A percentile compares a stretch with the other conserved stretches of the same genome.
These are phyloP conservation scores for Candida coquimbonensis DNA, from an alignment of 805 yeast genomes.

Conservation along the genomic window DNA sequence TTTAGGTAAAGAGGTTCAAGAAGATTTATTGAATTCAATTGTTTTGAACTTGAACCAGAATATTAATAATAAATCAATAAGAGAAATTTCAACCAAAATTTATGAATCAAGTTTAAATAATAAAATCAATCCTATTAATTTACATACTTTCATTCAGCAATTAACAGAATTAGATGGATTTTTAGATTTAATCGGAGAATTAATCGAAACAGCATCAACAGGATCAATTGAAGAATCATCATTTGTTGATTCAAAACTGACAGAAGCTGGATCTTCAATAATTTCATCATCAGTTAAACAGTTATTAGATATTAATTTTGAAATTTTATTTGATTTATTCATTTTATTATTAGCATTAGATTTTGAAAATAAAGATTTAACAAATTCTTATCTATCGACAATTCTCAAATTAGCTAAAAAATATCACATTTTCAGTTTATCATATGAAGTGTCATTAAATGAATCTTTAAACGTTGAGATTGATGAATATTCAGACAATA, in stretches of 20 bases:
- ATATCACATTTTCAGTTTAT: constrained; percentile 12
- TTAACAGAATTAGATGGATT: constrained; percentile 32
- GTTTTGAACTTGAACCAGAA: not conserved
- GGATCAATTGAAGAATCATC: not conserved
- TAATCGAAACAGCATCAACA: constrained; percentile 25
- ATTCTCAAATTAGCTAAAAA: constrained; percentile 14
- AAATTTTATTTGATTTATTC: constrained; percentile 27
- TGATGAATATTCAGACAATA: constrained; percentile 11
- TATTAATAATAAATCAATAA: constrained; percentile 23
- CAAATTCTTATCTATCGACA: constrained; percentile 12
- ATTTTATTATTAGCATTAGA: constrained; percentile 31
- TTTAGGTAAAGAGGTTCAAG: constrained; percentile 30
- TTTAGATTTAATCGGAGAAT: constrained; percentile 29
- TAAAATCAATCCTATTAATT: constrained; percentile 32
- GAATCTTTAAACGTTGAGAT: constrained; percentile 11
- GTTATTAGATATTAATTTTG: constrained; percentile 22
- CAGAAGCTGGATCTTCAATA: constrained; percentile 18
- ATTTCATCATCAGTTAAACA: constrained; percentile 24
- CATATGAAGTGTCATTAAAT: constrained; percentile 14
- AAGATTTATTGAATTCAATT: constrained; percentile 28
- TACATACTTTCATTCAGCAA: constrained; percentile 33
- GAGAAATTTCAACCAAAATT: constrained; percentile 25
- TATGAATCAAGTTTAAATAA: constrained; percentile 36
- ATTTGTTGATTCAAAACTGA: constrained; percentile 15
- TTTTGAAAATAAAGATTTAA: constrained; percentile 24